These are phyloP conservation scores for Aspergillus udagawae DNA, from an alignment of 2,329 filamentous ascomycete species.

Conservation along the genomic window DNA sequence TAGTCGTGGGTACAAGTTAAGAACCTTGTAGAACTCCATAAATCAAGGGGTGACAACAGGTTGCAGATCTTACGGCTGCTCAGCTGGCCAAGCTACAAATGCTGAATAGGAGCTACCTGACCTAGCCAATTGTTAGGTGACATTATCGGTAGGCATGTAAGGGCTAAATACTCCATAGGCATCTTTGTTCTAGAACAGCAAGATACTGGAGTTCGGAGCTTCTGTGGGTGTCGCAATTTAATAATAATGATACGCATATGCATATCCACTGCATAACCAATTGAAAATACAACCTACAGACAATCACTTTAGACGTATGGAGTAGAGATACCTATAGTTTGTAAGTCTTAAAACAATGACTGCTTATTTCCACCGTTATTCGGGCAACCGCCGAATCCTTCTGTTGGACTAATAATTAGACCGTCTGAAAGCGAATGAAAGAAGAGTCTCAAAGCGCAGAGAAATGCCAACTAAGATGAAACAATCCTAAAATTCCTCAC, in stretches of 20 bases:
- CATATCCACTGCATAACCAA: no score
- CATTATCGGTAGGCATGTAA: neutral
- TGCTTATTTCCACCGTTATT: no score
- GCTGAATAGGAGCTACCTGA: neutral
- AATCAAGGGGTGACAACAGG: neutral
- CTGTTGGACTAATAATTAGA: neutral
- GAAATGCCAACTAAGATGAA: neutral
- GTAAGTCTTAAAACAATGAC: no score
- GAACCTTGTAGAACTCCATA: neutral
- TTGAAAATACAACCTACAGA: no score
- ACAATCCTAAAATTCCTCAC: neutral
- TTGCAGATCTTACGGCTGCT: neutral
- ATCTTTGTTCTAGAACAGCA: neutral
- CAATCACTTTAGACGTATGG: no score
- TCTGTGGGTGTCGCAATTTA: no score
- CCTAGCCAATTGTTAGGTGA: neutral
- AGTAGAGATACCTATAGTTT: no score
- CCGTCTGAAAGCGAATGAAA: neutral
- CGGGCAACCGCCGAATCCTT: no score
- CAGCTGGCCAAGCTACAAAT: neutral
- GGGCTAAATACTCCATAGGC: neutral
- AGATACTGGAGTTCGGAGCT: no score
- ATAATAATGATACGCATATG: no score
- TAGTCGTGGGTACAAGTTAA: neutral
- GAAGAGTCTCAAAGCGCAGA: neutral